These are phyloP conservation scores for Aciculosporium take DNA, from an alignment of 2,329 filamentous ascomycete species.

Conservation along the genomic window DNA sequence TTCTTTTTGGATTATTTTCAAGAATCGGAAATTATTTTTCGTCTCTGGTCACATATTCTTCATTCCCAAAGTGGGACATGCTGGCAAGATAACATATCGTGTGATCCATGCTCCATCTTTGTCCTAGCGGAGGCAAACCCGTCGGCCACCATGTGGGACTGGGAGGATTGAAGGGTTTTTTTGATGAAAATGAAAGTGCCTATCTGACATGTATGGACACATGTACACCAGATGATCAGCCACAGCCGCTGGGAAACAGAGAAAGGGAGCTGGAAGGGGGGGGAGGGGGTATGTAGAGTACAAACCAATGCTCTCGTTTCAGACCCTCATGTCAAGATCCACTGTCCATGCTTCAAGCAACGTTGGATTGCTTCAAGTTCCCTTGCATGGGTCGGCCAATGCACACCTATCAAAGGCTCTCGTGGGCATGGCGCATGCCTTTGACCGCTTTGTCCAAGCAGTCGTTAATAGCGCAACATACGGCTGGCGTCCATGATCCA, in stretches of 20 bases:
- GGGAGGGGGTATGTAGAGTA: too few relatives aligned
- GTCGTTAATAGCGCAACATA: neutral
- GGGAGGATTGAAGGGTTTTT: too few relatives aligned
- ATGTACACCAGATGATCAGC: too few relatives aligned
- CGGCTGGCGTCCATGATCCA: neutral
- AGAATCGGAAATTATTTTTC: neutral
- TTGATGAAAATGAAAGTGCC: too few relatives aligned
- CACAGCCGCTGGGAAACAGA: too few relatives aligned
- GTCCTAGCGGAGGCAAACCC: neutral
- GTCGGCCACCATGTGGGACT: neutral
- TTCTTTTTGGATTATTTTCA: neutral
- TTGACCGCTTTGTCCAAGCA: neutral
- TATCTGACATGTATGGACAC: too few relatives aligned
- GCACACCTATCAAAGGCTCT: neutral
- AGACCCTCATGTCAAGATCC: too few relatives aligned
- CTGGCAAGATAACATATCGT: neutral
- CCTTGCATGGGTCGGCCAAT: neutral
- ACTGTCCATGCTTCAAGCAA: neutral
- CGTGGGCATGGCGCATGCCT: neutral
- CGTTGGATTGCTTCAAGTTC: neutral
- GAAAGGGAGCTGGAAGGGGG: too few relatives aligned
- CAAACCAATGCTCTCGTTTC: too few relatives aligned
- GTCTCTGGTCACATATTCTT: neutral
- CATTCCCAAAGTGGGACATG: neutral
- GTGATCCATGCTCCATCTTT: constrained; percentile 1